These are phyloP conservation scores for Rhytidiadelphus loreus DNA, from an alignment of 225 moss, liverwort and hornwort genomes.

Conservation along the genomic window DNA sequence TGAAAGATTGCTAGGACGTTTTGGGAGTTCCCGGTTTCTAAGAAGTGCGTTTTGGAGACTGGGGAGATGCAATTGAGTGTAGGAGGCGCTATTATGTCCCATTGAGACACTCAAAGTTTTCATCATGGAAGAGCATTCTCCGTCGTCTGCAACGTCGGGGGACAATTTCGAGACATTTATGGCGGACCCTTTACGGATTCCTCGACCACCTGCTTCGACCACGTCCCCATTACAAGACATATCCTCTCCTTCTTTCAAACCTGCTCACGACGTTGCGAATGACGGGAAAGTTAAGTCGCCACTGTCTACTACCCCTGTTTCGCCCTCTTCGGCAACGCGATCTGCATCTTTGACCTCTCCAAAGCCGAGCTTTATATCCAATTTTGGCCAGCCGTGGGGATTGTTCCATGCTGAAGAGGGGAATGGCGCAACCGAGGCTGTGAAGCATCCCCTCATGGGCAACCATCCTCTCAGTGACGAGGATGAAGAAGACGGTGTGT, in stretches of 20 bases:
- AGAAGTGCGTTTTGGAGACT: background rate
- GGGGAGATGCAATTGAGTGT: background rate
- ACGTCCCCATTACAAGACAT: background rate
- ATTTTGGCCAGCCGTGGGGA: conserved; percentile 45
- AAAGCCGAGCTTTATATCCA: conserved; percentile 19
- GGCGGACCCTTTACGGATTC: background rate
- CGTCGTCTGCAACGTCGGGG: conserved; percentile 20
- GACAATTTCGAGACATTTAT: conserved; percentile 32
- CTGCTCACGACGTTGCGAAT: background rate
- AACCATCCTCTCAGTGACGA: conserved; percentile 40
- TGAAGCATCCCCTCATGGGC: conserved; percentile 51
- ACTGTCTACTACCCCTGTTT: background rate
- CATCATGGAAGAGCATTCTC: conserved; percentile 41
- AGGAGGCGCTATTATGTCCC: background rate
- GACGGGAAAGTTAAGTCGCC: background rate
- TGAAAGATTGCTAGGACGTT: background rate
- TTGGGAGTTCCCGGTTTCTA: background rate
- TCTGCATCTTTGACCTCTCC: conserved; percentile 3
- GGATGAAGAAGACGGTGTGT: conserved; percentile 24
- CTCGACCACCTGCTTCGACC: background rate
- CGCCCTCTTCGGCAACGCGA: conserved; percentile 20
- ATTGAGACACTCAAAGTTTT: background rate
- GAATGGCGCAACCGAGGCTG: conserved; percentile 22
- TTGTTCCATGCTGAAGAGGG: conserved; percentile 35
- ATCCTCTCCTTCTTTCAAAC: conserved; percentile 2